Base-by-base conservation (phyloP, 768 basidiomycete genomes). In the Mycena pura region DNA sequence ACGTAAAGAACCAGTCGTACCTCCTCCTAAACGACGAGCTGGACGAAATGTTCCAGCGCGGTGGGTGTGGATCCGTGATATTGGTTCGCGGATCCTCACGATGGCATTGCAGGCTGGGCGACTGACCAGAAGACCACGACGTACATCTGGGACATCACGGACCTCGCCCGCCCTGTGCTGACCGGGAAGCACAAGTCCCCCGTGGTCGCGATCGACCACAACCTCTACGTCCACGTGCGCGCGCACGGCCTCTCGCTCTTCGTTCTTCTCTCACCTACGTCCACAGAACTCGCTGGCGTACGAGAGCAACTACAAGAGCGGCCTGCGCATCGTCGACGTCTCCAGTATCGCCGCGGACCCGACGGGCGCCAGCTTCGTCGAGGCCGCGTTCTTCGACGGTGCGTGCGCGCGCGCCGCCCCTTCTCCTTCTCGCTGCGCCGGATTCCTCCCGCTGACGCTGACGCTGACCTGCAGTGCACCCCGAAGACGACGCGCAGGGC, bases 141-240 rank as follows among this genome's bases (percentile, higher is more conserved):
- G 4, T 72, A 66, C 62, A 70, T 74, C 50, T 74, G 73, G 73
- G 70, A 74, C 48, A 70, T 74, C 57, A 60, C 50, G 14, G 57
- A 68, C 46, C 71, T 73, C 45, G 53, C 55, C 9, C 57, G 60
- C 22, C 73, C 72, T 6, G 59, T 65, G 7, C 65, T 70, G 17
- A 68, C 73, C 4, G 73, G 73, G 2, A 63, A 63, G 28, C 71
- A 69, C 68, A 70, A 71, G 44, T 64, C 66, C 9, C 60, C 60
- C 14, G 60, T 58, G n/a, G 46, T 59, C 53, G 67, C 68, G 22
- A 73, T 73, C 49, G 72, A 73, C 62, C 72, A 71, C 48, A 70
- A 72, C 34, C 68, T 70, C 39, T 71, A 73, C 43, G 58, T 70
- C 36, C 43, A 64, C 17, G 63, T 64, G n/a, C 45, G 63, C 22